Evolutionary conservation across 1,284 basidiomycete genomes (phyloP), one percentile per base, ranked within the genome.

Genomic region (Leccinum griseonigrum): DNA sequence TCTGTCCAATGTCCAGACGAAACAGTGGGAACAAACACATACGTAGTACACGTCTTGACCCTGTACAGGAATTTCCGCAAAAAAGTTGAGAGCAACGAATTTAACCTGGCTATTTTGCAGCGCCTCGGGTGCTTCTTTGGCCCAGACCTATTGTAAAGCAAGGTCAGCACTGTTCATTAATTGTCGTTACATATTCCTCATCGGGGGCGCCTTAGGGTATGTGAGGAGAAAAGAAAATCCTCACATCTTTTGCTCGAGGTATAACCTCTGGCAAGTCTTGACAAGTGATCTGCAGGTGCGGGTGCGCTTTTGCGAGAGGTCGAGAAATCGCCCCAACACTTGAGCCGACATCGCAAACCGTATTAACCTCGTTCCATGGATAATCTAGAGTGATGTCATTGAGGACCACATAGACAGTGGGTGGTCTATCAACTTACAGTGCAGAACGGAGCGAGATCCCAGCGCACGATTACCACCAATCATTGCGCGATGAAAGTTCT

Each of bases 311-410:
- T 0, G 76, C 68, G 4, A 86, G 73, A 22, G 75, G 73, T 16
- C 83, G 70, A 3, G 78, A 72, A 18, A 81, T 69, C 11, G 75
- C 67, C 0, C 84, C 84, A 29, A 78, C 69, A 1, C 83, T 79
- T 0, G 80, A 76, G 2, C 81, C 83, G 9, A 86, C 73, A 67
- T 85, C 84, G 40, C 79, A 81, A 10, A 86, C 64, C 0, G 73
- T 75, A 0, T 78, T 71, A 2, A 81, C 69, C 9, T 69, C 66
- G n/a, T 68, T 61, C 83, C 82, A 85, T 8, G 81, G 79, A 66
- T 79, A 82, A 28, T 72, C 70, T 71, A 10, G 18, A 48, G 43
- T 6, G 10, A 43, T 14, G 7, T 4, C 4, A 13, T 52, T 48
- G 32, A n/a, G 1, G 3, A 0, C 11, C 16, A 32, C 13, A 16